Evolutionary conservation across 2,329 filamentous ascomycete genomes (phyloP), one percentile per base, ranked within the genome.

Genomic region (Xylariaceae sp.): DNA sequence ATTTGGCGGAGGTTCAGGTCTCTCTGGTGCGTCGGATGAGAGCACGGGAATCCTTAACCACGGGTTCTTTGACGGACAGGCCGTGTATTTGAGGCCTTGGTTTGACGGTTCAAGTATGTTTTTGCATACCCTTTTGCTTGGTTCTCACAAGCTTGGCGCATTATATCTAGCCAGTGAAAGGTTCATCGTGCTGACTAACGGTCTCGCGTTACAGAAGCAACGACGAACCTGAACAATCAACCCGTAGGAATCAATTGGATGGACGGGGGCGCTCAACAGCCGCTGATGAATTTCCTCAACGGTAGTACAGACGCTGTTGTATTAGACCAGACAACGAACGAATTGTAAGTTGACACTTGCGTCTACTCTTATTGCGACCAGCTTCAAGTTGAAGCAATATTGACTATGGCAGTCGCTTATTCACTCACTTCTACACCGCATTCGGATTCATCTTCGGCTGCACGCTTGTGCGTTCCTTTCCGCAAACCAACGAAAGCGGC

Each of bases 31-130:
- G 14, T 47, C 52, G 16, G 44, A 43, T 14, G 34, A 47, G 14
- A 54, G 43, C 44, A 54, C 43, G 9, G 52, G 52, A n/a, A 54
- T 54, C 23, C 52, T 54, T 19, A 54, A 54, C 24, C 28, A 26
- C 12, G 52, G 43, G 11, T 47, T 19, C 12, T 54, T 41, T 36
- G 33, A 43, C 24, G 52, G 44, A 9, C 23, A 14, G n/a, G 23
- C 28, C 8, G 28, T 54, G 14, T 34, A 54, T 28, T 36, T 54
- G 6, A 48, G 43, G 29, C 28, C 52, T 3, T 54, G 52, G 52
- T 54, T 54, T 28, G 52, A 54, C 31, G 52, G 52, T 40, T 54
- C 52, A n/a, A 48, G 52, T 54, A 54, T 45, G 52, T 47, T 40
- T n/a, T n/a, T n/a, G n/a, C n/a, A n/a, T n/a, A n/a, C n/a, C n/a